Conservation (phyloP, 164 flowering plant genomes). For the Paratinospora sagittata region DNA sequence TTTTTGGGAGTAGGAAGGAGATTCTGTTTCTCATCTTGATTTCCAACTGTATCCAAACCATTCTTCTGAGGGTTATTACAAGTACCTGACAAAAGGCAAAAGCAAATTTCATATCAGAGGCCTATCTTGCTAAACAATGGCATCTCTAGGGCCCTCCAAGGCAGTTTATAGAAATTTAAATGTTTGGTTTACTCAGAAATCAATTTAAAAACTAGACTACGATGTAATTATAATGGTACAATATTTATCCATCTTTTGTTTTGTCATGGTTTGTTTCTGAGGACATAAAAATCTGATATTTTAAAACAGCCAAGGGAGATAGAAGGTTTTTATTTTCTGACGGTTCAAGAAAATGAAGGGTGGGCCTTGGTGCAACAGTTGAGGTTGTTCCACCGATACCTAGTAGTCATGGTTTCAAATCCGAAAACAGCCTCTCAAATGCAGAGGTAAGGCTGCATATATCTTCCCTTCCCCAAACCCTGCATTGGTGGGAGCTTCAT, state of each 20-base stretch:
- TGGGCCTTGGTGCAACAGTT: no score
- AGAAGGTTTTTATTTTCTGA: neutral
- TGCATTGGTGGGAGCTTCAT: no score
- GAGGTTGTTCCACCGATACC: no score
- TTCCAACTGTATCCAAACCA: slow-evolving; percentile 22
- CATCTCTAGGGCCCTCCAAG: neutral
- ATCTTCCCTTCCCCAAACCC: no score
- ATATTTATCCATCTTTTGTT: neutral
- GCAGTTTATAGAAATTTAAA: neutral
- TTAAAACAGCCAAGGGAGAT: neutral
- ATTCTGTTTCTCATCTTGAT: slow-evolving; percentile 33
- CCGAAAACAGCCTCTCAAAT: no score
- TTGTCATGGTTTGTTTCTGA: neutral
- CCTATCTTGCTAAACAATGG: neutral
- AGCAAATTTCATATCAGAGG: neutral
- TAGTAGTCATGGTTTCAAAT: no score
- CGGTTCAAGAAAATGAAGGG: neutral
- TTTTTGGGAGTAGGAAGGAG: slow-evolving; percentile 36
- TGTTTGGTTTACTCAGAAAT: no score
- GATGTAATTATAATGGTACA: neutral
- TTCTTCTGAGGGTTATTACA: slow-evolving; percentile 24
- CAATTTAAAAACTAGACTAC: neutral
- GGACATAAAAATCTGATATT: no score
- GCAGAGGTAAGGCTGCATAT: no score
- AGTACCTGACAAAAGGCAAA: slow-evolving; percentile 19